Evolutionary conservation across 768 basidiomycete species (phyloP).

Genomic region (Leccinum fibrillosum): DNA sequence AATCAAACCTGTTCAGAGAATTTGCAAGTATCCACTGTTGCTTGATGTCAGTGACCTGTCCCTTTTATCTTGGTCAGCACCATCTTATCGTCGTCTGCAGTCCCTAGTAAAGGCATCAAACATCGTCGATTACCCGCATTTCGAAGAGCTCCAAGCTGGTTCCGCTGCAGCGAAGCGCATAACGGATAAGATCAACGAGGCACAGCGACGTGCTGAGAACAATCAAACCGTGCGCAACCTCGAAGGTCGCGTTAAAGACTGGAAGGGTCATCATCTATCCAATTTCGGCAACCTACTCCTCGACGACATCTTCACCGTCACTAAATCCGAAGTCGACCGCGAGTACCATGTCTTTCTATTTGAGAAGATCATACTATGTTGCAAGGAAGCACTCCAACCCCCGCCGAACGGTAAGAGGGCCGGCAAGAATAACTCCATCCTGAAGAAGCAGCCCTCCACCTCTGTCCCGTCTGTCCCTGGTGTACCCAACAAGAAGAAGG

Average conservation of each 20-base stretch:
- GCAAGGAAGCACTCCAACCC: conserved; percentile 79
- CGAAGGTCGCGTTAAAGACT: conserved; percentile 86
- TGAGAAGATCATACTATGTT: conserved; percentile 98
- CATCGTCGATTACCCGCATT: conserved; percentile 59
- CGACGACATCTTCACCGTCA: conserved; percentile 94
- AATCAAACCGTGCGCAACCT: conserved; percentile 86
- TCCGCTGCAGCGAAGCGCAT: conserved; percentile 87
- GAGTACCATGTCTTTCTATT: conserved; percentile 99
- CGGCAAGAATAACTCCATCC: conserved; percentile 81
- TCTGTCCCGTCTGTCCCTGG: conserved; percentile 46
- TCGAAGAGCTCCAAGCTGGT: conserved; percentile 80
- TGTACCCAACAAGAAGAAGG: conserved; percentile 66
- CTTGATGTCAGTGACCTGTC: conserved; percentile 64
- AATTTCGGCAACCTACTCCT: conserved; percentile 93
- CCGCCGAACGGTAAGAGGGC: conserved; percentile 62
- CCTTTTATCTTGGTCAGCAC: conserved; percentile 6
- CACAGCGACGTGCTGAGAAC: conserved; percentile 89
- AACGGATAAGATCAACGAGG: conserved; percentile 94
- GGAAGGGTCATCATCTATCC: conserved; percentile 96
- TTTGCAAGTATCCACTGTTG: conserved; percentile 97
- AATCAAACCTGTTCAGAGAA: conserved; percentile 97
- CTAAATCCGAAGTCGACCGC: conserved; percentile 92
- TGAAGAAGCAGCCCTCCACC: conserved; percentile 73
- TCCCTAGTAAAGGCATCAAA: conserved; percentile 73
- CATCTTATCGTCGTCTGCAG: conserved; percentile 34